Percentiles rank a stretch among this genome's conserved stretches.
phyloP scores from a whole-genome alignment of 495 filamentous ascomycete genomes.

The Aspergillus campestris region DNA sequence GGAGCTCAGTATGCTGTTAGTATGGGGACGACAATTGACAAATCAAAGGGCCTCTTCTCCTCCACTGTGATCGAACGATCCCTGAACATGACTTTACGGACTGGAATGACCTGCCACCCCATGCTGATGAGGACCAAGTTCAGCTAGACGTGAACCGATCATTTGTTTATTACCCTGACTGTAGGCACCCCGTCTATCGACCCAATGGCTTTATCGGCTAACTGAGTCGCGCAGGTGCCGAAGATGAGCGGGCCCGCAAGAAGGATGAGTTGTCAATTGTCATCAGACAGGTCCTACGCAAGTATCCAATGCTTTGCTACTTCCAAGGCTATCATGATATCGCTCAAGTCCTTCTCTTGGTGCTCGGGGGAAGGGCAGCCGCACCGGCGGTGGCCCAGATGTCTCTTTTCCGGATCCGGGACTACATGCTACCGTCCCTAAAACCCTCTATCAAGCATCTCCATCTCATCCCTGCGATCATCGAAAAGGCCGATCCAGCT shows the following conservation, averaged over 20 bases:
- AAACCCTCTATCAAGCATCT: conserved; percentile 73
- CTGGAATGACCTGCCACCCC: conserved; percentile 53
- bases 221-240: conserved; percentile 22
- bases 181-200: conserved; percentile 35
- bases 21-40: conserved; percentile 2
- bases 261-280: conserved; percentile 66
- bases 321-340: conserved; percentile 99
- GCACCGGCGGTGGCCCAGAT: conserved; percentile 60
- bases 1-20: conserved; percentile 12
- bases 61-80: conserved; percentile 44
- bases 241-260: conserved; percentile 52
- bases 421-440: conserved; percentile 96
- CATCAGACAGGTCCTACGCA: conserved; percentile 67
- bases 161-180: conserved; percentile 92
- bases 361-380: conserved; percentile 53
- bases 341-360: conserved; percentile 88
- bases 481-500: conserved; percentile 56
- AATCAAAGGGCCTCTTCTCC: conserved; percentile 64
- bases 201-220: not conserved
- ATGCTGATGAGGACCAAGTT: conserved; percentile 84
- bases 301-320: conserved; percentile 81
- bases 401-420: conserved; percentile 81
- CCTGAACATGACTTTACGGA: conserved; percentile 14
- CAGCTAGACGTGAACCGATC: conserved; percentile 85
- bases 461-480: conserved; percentile 71